Evolutionary conservation across 371 early-diverging fungal genomes (phyloP), one percentile per base, ranked within the genome.

Genomic region (Syncephalastrum racemosum): DNA sequence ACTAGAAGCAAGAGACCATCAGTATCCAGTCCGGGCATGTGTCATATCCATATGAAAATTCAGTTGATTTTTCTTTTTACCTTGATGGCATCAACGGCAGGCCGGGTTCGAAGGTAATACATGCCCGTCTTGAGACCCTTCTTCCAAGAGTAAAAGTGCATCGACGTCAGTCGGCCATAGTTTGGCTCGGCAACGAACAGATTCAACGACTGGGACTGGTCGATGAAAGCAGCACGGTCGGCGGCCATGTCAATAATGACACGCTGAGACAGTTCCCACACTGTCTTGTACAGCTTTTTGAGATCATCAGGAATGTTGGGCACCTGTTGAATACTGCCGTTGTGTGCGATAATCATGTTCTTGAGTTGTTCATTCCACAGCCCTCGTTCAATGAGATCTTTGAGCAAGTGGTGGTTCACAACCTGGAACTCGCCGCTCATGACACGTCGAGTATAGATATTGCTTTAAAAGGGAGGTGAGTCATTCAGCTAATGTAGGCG

Each of bases 91-190:
- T 96, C 97, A 3, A 90, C 93, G 20, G 97, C 94, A 40, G 99
- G 99, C 45, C 94, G 85, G 15, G 98, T 93, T 54, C 99, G 91
- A 50, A 99, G 77, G 71, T 99, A 99, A 75, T 99, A 99, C 96
- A 97, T 96, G 56, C 99, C 99, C 2, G 99, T 99, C 90, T 99
- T 99, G 25, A 99, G 80, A 0, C 98, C 98, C 75, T 88, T 88
- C 75, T 92, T 91, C 97, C 97, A 99, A 7, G 95, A 98, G 73
- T 97, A 96, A 67, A 99, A 98, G 79, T 99, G 99, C 99, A 99
- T 99, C 57, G 88, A 86, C 2, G 97, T 96, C 48, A 99, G 84
- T 76, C 94, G 90, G 63, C 89, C 90, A 71, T 89, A 94, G 62
- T 89, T 94, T 15, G 99, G 93, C 53, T 92, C 90, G 41, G 90